These are phyloP conservation scores for Endocalyx cinctus DNA, from an alignment of 2,329 filamentous ascomycete species.

Conservation along the genomic window DNA sequence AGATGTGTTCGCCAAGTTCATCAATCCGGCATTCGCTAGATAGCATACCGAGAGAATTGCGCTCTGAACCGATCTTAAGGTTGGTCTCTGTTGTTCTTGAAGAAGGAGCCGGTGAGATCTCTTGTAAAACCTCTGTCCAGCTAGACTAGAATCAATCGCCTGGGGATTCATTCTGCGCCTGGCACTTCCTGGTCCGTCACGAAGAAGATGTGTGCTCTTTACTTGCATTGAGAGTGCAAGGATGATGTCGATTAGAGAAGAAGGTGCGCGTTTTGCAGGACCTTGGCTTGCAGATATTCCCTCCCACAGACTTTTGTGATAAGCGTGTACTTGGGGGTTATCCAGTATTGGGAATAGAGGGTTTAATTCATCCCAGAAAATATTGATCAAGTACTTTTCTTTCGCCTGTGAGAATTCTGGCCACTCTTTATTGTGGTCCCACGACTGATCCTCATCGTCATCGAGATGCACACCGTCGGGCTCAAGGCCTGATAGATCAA, in stretches of 20 bases:
- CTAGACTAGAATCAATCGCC: constrained; percentile 1
- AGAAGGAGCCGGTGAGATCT: constrained; percentile 3
- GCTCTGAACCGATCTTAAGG: constrained; percentile 3
- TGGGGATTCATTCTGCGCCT: background rate
- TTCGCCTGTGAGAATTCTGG: constrained; percentile 4
- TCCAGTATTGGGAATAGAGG: constrained; percentile 3
- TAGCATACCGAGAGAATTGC: constrained; percentile 5
- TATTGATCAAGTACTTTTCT: constrained; percentile 3
- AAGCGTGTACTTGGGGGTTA: constrained; percentile 1
- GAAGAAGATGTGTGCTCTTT: constrained; percentile 4
- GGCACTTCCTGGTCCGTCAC: constrained; percentile 3
- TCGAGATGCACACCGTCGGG: too few relatives aligned
- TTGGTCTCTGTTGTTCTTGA: constrained; percentile 1
- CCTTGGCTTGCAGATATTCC: constrained; percentile 1
- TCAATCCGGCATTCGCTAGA: constrained; percentile 4
- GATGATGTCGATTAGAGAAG: constrained; percentile 4
- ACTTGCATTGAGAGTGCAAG: constrained; percentile 7
- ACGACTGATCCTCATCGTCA: background rate
- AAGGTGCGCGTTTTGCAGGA: constrained; percentile 2
- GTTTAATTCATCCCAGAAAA: constrained; percentile 5
- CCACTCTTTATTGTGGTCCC: background rate
- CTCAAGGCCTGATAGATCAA: too few relatives aligned
- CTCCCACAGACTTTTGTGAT: constrained; percentile 6
- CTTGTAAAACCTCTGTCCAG: constrained; percentile 5
- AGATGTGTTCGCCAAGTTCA: constrained; percentile 3